Evolutionary conservation across 225 moss, liverwort and hornwort species (phyloP), one percentile per base, ranked within the genome.

Genomic region (Physcomitrium patens): DNA sequence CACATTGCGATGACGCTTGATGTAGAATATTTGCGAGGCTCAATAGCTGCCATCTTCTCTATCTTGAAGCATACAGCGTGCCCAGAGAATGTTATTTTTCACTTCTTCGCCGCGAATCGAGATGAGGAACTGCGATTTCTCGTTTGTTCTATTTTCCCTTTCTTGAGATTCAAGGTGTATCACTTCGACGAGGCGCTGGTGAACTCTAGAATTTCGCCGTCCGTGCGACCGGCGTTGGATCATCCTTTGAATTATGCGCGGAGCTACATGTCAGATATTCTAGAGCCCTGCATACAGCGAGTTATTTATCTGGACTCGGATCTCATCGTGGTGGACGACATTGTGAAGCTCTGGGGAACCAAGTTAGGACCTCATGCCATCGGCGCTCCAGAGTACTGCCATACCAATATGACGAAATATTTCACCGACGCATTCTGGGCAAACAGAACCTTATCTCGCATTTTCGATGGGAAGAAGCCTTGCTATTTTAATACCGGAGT

Each of bases 401-500:
- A 95, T 37, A 91, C 92, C 2, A 95, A 95, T 63, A 82, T 95
- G 65, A 88, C 91, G 9, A 91, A 88, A 55, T 95, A 95, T 71
- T 95, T 95, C 58, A 95, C 95, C 11, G 55, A 84, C 45, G 85
- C 86, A 4, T 95, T 95, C 42, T 95, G 95, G 95, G 78, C 71
- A 1, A 85, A 91, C 76, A 60, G 65, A 48, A 68, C 76, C 26
- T 83, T 95, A 54, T 76, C 86, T 8, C 69, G 83, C 41, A 83
- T 84, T 22, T 95, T 95, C 66, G 81, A 86, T 7, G 88, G 84
- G 49, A 87, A 79, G 81, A 86, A 80, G 37, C 95, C 95, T 7
- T 93, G 95, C 76, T 95, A 95, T 71, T 95, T 95, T 74, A 95
- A 95, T 51, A 92, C 95, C 4, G 95, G 95, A n/a, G 95, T 95